A percentile compares a stretch with the other conserved stretches of the same genome.
Evolutionary conservation across 441 rosid genomes (phyloP).

Genomic region (Biscutella laevigata): DNA sequence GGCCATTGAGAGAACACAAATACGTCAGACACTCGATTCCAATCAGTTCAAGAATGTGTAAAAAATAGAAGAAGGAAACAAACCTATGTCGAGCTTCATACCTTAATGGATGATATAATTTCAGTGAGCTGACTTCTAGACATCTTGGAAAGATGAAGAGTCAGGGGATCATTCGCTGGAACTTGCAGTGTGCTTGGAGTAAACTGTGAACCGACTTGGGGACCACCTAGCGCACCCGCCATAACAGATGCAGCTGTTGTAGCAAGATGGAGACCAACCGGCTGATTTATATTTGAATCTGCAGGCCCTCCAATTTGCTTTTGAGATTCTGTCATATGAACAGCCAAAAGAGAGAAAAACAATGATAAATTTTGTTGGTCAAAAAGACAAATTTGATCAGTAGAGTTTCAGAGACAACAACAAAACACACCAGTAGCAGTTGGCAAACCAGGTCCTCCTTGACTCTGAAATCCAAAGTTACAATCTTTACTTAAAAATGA

Average conservation of each 20-base stretch:
- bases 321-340: constrained; percentile 36
- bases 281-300: constrained; percentile 54
- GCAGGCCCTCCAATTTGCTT: constrained; percentile 57
- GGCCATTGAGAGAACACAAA: constrained; percentile 11
- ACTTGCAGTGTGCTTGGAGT: constrained; percentile 45
- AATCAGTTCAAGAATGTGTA: neutral
- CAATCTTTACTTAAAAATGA: constrained; percentile 12
- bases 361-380: neutral
- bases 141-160: constrained; percentile 82
- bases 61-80: neutral
- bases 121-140: constrained; percentile 80
- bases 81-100: constrained; percentile 21
- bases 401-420: neutral
- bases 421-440: constrained; percentile 44
- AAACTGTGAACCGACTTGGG: constrained; percentile 45
- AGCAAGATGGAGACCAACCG: constrained; percentile 80
- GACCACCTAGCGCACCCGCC: constrained; percentile 74
- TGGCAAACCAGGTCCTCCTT: constrained; percentile 73
- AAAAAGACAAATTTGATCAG: neutral
- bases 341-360: constrained; percentile 7
- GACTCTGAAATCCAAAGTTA: constrained; percentile 51
- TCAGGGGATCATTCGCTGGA: constrained; percentile 67
- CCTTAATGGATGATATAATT: constrained; percentile 71
- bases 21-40: constrained; percentile 13
- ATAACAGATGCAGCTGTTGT: constrained; percentile 64